Conservation (phyloP, 768 basidiomycete species). For the Mycena belliarum region DNA sequence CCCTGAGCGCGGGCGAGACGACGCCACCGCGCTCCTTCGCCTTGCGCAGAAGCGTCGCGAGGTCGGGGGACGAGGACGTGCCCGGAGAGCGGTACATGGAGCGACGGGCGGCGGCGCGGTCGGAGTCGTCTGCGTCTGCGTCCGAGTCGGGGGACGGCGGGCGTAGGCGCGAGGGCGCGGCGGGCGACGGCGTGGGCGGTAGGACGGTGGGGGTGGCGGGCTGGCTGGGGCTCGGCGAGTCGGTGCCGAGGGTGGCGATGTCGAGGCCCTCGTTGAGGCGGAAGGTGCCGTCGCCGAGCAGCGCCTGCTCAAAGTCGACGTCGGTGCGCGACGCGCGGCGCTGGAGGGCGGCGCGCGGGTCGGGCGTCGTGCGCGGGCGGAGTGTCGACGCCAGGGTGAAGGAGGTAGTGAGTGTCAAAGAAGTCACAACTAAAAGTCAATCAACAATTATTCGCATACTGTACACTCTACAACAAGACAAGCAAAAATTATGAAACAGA, state of each 20-base stretch:
- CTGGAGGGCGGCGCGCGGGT: constrained; percentile 38
- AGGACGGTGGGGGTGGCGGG: constrained; percentile 64
- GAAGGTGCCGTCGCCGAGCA: constrained; percentile 68
- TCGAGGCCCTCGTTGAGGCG: constrained; percentile 71
- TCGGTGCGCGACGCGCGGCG: constrained; percentile 72
- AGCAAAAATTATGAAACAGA: constrained; percentile 14
- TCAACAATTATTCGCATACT: constrained; percentile 28
- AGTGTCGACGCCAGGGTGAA: constrained; percentile 38
- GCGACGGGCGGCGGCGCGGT: constrained; percentile 73
- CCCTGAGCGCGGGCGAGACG: constrained; percentile 32
- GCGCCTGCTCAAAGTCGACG: constrained; percentile 79
- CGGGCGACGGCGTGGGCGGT: constrained; percentile 72
- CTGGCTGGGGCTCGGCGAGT: constrained; percentile 47
- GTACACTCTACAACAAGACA: constrained; percentile 36
- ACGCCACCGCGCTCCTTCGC: constrained; percentile 68
- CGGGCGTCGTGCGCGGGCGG: constrained; percentile 42
- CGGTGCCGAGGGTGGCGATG: constrained; percentile 63
- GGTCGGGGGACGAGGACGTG: constrained; percentile 89
- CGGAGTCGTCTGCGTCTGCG: constrained; percentile 63
- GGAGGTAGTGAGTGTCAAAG: too few relatives aligned
- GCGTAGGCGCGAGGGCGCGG: constrained; percentile 32
- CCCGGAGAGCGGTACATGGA: constrained; percentile 88
- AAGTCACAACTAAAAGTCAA: too few relatives aligned
- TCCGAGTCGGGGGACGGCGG: constrained; percentile 55
- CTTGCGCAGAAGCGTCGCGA: constrained; percentile 84